Percentiles rank a stretch among this genome's conserved stretches.
Evolutionary conservation across 208 protist species (phyloP).

Genomic region (Leishmania guyanensis): DNA sequence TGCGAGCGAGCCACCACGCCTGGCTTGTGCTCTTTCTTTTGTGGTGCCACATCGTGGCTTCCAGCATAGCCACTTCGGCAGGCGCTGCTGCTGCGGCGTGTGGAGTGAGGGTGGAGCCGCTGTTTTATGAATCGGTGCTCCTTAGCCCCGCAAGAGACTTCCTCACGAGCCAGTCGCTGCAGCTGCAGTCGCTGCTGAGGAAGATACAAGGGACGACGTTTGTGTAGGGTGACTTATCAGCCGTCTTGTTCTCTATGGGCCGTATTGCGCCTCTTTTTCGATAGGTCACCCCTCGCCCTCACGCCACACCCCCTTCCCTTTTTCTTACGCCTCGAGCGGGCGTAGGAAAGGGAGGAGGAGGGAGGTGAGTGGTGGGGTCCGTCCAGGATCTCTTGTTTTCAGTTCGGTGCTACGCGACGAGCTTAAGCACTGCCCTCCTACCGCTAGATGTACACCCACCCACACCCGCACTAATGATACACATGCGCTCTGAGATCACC

Average conservation of each 20-base stretch:
- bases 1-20: constrained; percentile 35
- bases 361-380: not conserved
- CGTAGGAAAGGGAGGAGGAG: not conserved
- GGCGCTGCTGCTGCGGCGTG: not conserved
- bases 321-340: not conserved
- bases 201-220: not conserved
- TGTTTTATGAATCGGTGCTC: not conserved
- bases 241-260: not conserved
- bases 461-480: not conserved
- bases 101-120: not conserved
- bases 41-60: constrained; percentile 36
- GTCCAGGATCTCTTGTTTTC: not conserved
- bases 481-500: not conserved
- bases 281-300: too few relatives aligned
- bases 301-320: not conserved
- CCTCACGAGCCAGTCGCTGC: constrained; percentile 7
- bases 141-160: constrained; percentile 4
- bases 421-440: not conserved
- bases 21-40: constrained; percentile 50
- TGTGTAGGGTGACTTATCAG: not conserved
- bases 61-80: not conserved
- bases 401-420: not conserved
- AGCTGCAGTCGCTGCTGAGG: constrained; percentile 3
- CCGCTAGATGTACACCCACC: not conserved
- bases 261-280: not conserved